Evolutionary conservation across 768 basidiomycete species (phyloP), one percentile per base, ranked within the genome.

Genomic region (Sporobolomyces roseus): DNA sequence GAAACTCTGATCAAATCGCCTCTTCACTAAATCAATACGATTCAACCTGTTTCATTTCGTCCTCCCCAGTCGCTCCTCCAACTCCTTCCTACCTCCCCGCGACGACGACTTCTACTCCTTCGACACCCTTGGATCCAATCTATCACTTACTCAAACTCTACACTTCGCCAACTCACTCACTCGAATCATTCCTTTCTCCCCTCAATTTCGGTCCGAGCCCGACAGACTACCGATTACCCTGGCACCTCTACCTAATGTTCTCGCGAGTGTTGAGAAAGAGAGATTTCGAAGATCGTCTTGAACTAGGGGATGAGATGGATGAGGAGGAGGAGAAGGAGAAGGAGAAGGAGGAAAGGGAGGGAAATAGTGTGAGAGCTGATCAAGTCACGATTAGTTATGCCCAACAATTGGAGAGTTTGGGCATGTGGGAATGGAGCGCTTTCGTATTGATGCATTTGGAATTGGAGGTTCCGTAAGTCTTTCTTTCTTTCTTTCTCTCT

Each of bases 221-320:
- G 0, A 78, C 85, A n/a, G 92, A 93, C 77, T 87, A 85, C 77
- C 85, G 91, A 27, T 80, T 96, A 63, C 83, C 89, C 10, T 99
- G 94, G 94, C 92, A 97, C 79, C 76, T 97, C 38, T 97, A 94
- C 78, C 84, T 92, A 62, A 81, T 98, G 38, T 81, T 98, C 53
- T 88, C 92, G 21, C 84, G 88, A 30, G 89, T 88, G 67, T 86
- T 96, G 80, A 83, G 87, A 32, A 80, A 88, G 43, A 85, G 93
- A 27, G 93, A 97, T 77, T 89, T 94, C 73, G 85, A 86, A n/a
- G 94, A 97, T 77, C 84, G 93, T n/a, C n/a, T n/a, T n/a, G n/a
- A n/a, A 14, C 52, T 55, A 19, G 66, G 62, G 29, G 32, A 51
- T 35, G 63, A 36, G 16, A 29, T 14, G 32, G 70, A 78, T 69